Evolutionary conservation across 352 stramenopile genomes (phyloP).

Genomic region (Blastocystis sp.): DNA sequence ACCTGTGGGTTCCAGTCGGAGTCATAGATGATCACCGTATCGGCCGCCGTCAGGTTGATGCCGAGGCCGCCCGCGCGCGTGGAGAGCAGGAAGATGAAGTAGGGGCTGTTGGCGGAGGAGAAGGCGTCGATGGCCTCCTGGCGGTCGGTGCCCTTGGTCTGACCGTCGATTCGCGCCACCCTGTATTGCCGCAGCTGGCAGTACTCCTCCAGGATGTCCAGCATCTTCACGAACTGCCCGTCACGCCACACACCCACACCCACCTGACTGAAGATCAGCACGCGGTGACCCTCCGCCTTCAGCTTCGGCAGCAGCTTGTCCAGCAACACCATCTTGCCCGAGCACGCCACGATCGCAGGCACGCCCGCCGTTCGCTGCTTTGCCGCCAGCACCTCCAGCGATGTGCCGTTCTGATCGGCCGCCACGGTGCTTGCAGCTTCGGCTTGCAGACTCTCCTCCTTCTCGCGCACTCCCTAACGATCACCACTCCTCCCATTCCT

Average conservation of each 20-base stretch:
- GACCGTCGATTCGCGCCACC: conserved; percentile 85
- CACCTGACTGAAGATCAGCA: conserved; percentile 90
- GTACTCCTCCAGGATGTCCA: conserved; percentile 89
- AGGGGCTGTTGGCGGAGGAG: conserved; percentile 86
- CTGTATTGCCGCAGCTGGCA: conserved; percentile 83
- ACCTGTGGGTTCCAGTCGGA: conserved; percentile 97
- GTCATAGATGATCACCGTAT: conserved; percentile 99
- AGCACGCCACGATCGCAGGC: conserved; percentile 70
- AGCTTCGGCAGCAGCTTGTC: conserved; percentile 85
- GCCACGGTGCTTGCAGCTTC: background rate
- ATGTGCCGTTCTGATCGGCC: background rate
- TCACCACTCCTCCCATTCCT: background rate
- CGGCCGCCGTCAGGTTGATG: conserved; percentile 94
- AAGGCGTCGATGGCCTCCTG: conserved; percentile 93
- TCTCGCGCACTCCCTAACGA: conserved; percentile 60
- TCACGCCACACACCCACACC: background rate
- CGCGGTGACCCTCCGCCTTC: conserved; percentile 85
- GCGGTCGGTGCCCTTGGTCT: conserved; percentile 81
- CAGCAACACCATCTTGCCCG: conserved; percentile 76
- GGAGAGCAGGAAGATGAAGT: conserved; percentile 96
- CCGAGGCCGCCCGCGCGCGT: conserved; percentile 95
- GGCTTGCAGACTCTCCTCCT: conserved; percentile 38
- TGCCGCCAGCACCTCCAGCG: background rate
- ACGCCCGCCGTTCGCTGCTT: conserved; percentile 10
- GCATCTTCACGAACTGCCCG: conserved; percentile 78